phyloP scores from a whole-genome alignment of 1,284 basidiomycete genomes.

The Ceratobasidium sp. region DNA sequence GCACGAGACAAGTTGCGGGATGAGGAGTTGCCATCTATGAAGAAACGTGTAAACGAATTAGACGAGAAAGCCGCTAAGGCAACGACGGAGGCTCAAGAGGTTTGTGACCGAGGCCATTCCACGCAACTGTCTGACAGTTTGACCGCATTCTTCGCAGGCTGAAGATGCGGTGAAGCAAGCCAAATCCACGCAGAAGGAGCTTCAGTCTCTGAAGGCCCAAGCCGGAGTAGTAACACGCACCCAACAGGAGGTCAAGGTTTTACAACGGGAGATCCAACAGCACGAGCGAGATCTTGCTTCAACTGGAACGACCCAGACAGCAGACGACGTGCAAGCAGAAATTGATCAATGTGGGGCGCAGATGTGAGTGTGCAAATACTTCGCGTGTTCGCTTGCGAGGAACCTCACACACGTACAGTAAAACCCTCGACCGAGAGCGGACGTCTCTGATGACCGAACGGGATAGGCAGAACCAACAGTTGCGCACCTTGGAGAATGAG shows the following conservation, averaged over 20 bases:
- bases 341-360: slow-evolving; percentile 66
- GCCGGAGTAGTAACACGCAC: slow-evolving; percentile 68
- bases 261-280: slow-evolving; percentile 67
- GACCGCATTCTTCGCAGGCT: slow-evolving; percentile 44
- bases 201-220: slow-evolving; percentile 69
- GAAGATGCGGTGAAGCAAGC: slow-evolving; percentile 49
- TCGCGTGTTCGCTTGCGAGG: not conserved
- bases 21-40: slow-evolving; percentile 70
- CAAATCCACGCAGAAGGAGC: slow-evolving; percentile 59
- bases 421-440: slow-evolving; percentile 71
- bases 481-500: slow-evolving; percentile 57
- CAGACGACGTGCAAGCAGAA: slow-evolving; percentile 82
- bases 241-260: slow-evolving; percentile 67
- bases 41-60: slow-evolving; percentile 66
- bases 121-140: not conserved
- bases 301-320: slow-evolving; percentile 79
- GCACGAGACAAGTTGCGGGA: slow-evolving; percentile 62
- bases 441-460: slow-evolving; percentile 65
- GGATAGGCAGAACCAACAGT: slow-evolving; percentile 66
- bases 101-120: slow-evolving; percentile 48
- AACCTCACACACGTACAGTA: slow-evolving; percentile 58
- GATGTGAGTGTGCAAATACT: slow-evolving; percentile 63
- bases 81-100: slow-evolving; percentile 64
- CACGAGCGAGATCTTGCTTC: slow-evolving; percentile 73
- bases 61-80: slow-evolving; percentile 62